Evolutionary conservation across 495 filamentous ascomycete genomes (phyloP), one percentile per base, ranked within the genome.

Genomic region (Pyrenopolyporus hunteri): DNA sequence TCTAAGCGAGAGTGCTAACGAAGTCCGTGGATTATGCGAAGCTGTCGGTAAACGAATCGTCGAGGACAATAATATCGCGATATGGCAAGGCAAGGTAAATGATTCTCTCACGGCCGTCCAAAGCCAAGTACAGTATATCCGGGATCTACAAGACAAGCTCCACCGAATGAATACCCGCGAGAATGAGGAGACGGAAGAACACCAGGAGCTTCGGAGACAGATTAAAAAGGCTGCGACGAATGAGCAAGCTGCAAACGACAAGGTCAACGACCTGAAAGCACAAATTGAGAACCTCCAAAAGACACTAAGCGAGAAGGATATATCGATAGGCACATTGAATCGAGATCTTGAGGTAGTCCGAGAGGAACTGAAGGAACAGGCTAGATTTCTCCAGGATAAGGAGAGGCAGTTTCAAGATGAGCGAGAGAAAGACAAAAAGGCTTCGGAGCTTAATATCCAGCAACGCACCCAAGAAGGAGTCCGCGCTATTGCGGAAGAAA

Each of bases 61-160:
- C 6, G n/a, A 29, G 32, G n/a, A n/a, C 2, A 6, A 47, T 11
- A 29, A 52, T 42, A 54, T 50, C 16, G 50, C 45, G 1, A 26
- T 39, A 40, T 71, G 66, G 66, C 59, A 67, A 45, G 39, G 45
- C 16, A 69, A 40, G 10, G 44, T 31, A 17, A 32, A 48, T 4
- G 32, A 64, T 4, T 35, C 46, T 6, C 33, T 54, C 13, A 29
- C 58, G 40, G 56, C 64, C 19, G 16, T 54, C 13, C 59, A 70
- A 37, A 33, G 7, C 35, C 29, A 67, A 4, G 26, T 36, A 7
- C 48, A 32, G 4, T 58, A 69, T 17, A 46, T 68, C 28, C 62
- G 70, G 8, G 23, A 31, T 7, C 44, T 71, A 5, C 62, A 67
- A 40, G 42, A 58, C 20, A 67, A 76, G 8, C 19, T 75, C 32